Conservation (phyloP, 2,329 filamentous ascomycete species). For the Pseudocercospora musae region DNA sequence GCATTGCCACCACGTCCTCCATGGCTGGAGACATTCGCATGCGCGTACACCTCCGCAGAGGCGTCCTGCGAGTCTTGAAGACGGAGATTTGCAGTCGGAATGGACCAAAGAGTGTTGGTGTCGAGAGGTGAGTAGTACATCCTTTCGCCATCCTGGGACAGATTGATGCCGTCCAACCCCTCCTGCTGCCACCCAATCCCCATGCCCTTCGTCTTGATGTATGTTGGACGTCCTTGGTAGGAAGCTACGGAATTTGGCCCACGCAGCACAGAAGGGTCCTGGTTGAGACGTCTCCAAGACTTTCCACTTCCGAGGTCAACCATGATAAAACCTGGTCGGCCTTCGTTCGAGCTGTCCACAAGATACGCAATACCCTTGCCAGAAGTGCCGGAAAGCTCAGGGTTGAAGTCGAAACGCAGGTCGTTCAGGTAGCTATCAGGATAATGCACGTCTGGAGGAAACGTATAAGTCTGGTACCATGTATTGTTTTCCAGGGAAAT, state of each 20-base stretch:
- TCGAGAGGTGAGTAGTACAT: constrained; percentile 46
- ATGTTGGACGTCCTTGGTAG: constrained; percentile 34
- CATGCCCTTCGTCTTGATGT: constrained; percentile 28
- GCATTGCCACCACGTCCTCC: constrained; percentile 47
- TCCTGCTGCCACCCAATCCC: constrained; percentile 32
- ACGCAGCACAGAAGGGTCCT: constrained; percentile 35
- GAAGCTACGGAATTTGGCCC: constrained; percentile 31
- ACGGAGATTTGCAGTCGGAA: constrained; percentile 34
- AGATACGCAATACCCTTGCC: constrained; percentile 46
- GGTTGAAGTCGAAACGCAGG: constrained; percentile 46
- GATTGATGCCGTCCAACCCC: constrained; percentile 40
- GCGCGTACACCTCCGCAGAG: constrained; percentile 41
- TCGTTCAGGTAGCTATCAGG: constrained; percentile 50
- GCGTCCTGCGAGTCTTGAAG: constrained; percentile 31
- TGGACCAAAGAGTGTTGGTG: constrained; percentile 36
- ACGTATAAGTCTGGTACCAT: constrained; percentile 42
- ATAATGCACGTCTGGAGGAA: constrained; percentile 43
- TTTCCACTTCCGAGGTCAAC: constrained; percentile 43
- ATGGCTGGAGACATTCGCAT: constrained; percentile 46
- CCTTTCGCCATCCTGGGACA: constrained; percentile 36
- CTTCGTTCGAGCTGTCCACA: constrained; percentile 47
- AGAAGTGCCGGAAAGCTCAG: constrained; percentile 37
- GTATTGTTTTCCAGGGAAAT: constrained; percentile 43
- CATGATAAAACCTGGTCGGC: constrained; percentile 48
- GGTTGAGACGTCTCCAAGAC: constrained; percentile 41